phyloP scores from a whole-genome alignment of 441 rosid genomes.

The Pelargonium citronellum region DNA sequence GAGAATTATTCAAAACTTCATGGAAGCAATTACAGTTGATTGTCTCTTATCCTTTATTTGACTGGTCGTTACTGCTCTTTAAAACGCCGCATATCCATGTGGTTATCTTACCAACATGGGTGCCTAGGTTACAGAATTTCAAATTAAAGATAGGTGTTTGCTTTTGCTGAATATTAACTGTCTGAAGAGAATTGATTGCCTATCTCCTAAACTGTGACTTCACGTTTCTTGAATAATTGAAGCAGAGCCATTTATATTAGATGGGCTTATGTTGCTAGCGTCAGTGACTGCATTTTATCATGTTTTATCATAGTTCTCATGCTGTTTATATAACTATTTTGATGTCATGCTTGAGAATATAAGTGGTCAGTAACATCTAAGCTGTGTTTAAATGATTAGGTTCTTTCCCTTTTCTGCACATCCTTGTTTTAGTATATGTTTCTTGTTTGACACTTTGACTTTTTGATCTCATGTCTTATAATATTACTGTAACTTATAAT shows the following conservation, averaged over 20 bases:
- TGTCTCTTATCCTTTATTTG: background rate
- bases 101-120: background rate
- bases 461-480: conserved; percentile 4
- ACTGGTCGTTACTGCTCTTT: background rate
- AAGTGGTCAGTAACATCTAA: background rate
- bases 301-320: background rate
- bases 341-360: background rate
- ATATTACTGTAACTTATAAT: background rate
- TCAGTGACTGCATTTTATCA: background rate
- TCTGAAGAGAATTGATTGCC: background rate
- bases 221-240: background rate
- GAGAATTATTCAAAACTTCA: background rate
- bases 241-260: background rate
- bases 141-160: background rate
- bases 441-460: background rate
- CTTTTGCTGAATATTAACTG: background rate
- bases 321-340: conserved; percentile 1
- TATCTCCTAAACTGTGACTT: background rate
- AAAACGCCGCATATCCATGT: background rate
- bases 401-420: background rate
- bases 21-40: background rate
- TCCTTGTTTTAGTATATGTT: background rate
- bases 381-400: background rate
- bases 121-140: background rate
- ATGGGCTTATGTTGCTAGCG: background rate